Evolutionary conservation across 805 yeast species (phyloP).

Genomic region (Priceomyces melissophilus): DNA sequence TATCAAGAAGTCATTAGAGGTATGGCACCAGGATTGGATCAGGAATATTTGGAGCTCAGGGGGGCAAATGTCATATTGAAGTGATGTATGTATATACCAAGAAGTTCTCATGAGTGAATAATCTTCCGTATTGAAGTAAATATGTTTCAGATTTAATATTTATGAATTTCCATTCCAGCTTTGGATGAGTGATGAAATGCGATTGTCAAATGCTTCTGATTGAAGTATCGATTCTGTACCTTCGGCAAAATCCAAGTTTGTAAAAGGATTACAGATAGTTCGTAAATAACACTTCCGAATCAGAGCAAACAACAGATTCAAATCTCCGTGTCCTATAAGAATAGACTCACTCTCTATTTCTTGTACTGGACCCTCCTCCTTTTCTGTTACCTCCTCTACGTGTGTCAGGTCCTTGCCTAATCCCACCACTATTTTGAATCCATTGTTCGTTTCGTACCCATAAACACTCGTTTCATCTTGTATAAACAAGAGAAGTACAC

Average conservation of each 20-base stretch:
- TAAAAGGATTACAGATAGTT: slow-evolving; percentile 63
- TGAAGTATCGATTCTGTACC: slow-evolving; percentile 24
- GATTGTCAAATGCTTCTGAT: slow-evolving; percentile 27
- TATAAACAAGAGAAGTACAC: slow-evolving; percentile 51
- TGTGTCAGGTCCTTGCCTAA: slow-evolving; percentile 15
- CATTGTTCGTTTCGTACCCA: slow-evolving; percentile 67
- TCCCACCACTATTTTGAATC: slow-evolving; percentile 64
- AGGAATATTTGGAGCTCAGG: slow-evolving; percentile 81
- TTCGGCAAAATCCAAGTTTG: slow-evolving; percentile 14
- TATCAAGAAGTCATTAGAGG: slow-evolving; percentile 67
- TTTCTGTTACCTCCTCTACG: slow-evolving; percentile 3
- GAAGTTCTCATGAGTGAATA: neutral
- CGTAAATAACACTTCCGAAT: slow-evolving; percentile 55
- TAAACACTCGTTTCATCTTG: slow-evolving; percentile 67
- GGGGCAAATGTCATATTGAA: slow-evolving; percentile 85
- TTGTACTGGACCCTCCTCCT: neutral
- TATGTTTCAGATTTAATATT: neutral
- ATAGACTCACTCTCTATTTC: neutral
- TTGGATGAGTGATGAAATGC: slow-evolving; percentile 23
- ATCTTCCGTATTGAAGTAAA: no score
- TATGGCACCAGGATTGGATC: slow-evolving; percentile 89
- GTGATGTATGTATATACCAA: slow-evolving; percentile 12
- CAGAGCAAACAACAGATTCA: slow-evolving; percentile 25
- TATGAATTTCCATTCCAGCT: slow-evolving; percentile 17
- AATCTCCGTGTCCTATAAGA: slow-evolving; percentile 4